These are phyloP conservation scores for Trichoderma koningiopsis DNA, from an alignment of 2,329 filamentous ascomycete species.

Conservation along the genomic window DNA sequence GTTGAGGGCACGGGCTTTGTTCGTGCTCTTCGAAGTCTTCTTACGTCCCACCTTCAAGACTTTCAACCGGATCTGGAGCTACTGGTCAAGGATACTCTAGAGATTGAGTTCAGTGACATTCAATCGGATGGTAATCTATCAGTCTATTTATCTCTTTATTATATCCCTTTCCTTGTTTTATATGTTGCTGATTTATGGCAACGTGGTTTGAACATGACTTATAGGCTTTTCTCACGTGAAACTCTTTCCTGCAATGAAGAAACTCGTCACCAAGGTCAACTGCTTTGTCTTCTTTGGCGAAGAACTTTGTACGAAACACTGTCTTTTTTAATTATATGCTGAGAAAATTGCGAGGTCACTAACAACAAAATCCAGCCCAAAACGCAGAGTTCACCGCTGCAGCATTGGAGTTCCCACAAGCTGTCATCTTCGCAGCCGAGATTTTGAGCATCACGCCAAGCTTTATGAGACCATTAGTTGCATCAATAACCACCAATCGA, in stretches of 20 bases:
- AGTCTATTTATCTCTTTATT: background rate
- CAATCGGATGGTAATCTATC: background rate
- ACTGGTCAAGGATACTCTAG: conserved; percentile 1
- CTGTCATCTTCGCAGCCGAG: conserved; percentile 15
- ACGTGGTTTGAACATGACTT: background rate
- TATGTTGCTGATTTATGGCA: background rate
- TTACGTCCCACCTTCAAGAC: conserved; percentile 16
- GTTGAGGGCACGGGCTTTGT: conserved; percentile 25
- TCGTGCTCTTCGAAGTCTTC: conserved; percentile 17
- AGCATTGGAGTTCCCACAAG: conserved; percentile 18
- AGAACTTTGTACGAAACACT: background rate
- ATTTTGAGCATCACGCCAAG: background rate
- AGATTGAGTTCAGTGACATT: background rate
- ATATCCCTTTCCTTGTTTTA: background rate
- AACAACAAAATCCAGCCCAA: background rate
- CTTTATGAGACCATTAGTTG: background rate
- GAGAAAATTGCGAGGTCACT: background rate
- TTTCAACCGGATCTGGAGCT: conserved; percentile 3
- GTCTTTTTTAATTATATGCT: background rate
- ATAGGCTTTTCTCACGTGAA: background rate
- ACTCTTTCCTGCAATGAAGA: background rate
- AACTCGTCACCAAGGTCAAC: background rate
- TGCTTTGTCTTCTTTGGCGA: conserved; percentile 8
- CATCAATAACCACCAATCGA: background rate
- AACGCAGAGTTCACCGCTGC: conserved; percentile 19